Evolutionary conservation across 345 rosid genomes (phyloP).

Genomic region (Eucalyptus guilfoylei): DNA sequence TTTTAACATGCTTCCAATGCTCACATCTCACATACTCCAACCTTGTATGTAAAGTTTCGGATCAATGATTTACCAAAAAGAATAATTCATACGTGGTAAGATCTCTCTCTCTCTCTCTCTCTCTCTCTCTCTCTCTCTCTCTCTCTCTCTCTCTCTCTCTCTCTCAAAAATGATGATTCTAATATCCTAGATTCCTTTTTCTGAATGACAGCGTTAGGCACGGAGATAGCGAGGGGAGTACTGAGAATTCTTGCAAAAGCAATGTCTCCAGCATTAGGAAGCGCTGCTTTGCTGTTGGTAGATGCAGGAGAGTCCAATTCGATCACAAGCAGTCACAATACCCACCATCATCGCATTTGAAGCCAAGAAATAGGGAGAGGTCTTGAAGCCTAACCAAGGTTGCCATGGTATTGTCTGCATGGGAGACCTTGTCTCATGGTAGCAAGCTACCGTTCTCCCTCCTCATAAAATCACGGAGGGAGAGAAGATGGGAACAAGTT

Average conservation of each 20-base stretch:
- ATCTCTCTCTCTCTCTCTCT: background rate
- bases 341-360: background rate
- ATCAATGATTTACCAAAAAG: background rate
- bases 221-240: background rate
- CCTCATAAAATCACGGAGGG: background rate
- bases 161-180: too few species aligned
- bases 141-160: too few species aligned
- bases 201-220: too few species aligned
- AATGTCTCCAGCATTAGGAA: background rate
- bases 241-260: background rate
- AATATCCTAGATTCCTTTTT: too few species aligned
- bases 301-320: background rate
- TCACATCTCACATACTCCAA: background rate
- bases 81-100: background rate
- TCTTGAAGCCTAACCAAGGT: background rate
- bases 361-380: background rate
- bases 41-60: background rate
- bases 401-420: background rate
- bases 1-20: background rate
- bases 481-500: background rate
- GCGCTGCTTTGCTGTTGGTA: background rate
- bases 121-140: too few species aligned
- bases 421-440: background rate
- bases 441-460: background rate
- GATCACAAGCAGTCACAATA: background rate